Conservation (phyloP, 2,329 filamentous ascomycete genomes). For the Geosmithia flava region DNA sequence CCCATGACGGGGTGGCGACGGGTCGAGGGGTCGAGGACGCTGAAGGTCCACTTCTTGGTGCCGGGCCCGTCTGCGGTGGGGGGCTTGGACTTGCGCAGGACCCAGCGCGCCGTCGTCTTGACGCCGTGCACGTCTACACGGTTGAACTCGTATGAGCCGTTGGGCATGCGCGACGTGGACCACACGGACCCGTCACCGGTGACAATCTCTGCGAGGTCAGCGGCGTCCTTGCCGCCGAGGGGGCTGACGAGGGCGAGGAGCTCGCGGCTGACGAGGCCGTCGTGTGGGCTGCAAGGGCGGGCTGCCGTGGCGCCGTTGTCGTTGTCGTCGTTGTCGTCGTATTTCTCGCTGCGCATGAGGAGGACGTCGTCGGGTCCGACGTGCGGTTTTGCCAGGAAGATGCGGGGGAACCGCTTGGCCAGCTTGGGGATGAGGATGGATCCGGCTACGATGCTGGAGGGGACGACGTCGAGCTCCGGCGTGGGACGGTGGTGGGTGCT, state of each 20-base stretch:
- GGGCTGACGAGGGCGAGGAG: constrained; percentile 60
- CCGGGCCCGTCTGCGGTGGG: neutral
- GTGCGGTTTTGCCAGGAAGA: constrained; percentile 50
- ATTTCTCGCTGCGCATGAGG: constrained; percentile 59
- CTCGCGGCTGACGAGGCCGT: constrained; percentile 26
- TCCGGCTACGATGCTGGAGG: constrained; percentile 46
- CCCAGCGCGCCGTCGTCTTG: constrained; percentile 56
- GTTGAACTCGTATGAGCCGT: constrained; percentile 55
- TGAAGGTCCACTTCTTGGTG: constrained; percentile 56
- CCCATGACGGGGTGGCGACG: constrained; percentile 66
- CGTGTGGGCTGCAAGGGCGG: neutral
- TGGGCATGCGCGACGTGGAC: constrained; percentile 37
- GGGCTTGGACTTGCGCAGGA: constrained; percentile 28
- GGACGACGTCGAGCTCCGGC: constrained; percentile 61
- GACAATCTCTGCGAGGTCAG: constrained; percentile 49
- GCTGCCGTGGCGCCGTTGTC: constrained; percentile 11
- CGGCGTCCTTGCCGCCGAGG: constrained; percentile 26
- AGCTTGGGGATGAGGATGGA: constrained; percentile 45
- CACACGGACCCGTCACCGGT: constrained; percentile 51
- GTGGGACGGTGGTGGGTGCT: constrained; percentile 39
- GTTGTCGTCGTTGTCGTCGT: constrained; percentile 18
- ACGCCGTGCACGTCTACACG: constrained; percentile 44
- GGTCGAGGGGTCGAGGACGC: constrained; percentile 57
- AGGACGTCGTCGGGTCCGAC: constrained; percentile 59
- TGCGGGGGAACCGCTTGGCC: constrained; percentile 46